These are phyloP conservation scores for Lophiotrema nucula DNA, from an alignment of 495 filamentous ascomycete species.

Conservation along the genomic window DNA sequence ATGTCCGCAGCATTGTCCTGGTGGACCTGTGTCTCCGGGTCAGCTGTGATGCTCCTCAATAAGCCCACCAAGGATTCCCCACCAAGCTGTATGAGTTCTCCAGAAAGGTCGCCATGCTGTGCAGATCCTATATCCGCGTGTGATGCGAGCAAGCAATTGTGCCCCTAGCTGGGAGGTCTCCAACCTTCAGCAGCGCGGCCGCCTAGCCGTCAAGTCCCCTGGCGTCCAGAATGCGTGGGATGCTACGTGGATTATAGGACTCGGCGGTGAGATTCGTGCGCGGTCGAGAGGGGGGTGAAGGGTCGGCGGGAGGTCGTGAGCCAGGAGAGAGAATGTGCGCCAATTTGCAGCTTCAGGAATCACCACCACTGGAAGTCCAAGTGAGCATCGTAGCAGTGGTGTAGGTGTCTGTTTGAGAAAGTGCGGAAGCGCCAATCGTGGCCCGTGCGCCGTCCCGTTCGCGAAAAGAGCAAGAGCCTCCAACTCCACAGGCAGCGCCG, in stretches of 20 bases:
- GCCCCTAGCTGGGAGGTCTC: constrained; percentile 10
- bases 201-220: constrained; percentile 35
- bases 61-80: constrained; percentile 12
- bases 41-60: constrained; percentile 3
- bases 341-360: neutral
- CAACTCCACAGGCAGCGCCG: too few relatives aligned
- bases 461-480: too few relatives aligned
- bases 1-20: constrained; percentile 92
- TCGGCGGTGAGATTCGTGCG: constrained; percentile 1
- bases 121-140: too few relatives aligned
- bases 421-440: constrained; percentile 1
- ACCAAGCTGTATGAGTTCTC: constrained; percentile 86
- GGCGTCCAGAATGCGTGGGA: constrained; percentile 22
- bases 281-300: constrained; percentile 1
- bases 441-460: neutral
- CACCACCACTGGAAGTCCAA: too few relatives aligned
- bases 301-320: neutral
- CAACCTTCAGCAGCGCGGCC: constrained; percentile 26
- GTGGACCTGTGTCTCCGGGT: constrained; percentile 83
- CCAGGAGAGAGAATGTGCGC: neutral
- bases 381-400: constrained; percentile 1
- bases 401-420: constrained; percentile 29
- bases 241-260: constrained; percentile 22
- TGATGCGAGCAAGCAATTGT: too few relatives aligned
- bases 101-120: constrained; percentile 83